A percentile compares a stretch with the other conserved stretches of the same genome.
Evolutionary conservation across 768 basidiomycete genomes (phyloP).

Genomic region (Mrakia frigida): DNA sequence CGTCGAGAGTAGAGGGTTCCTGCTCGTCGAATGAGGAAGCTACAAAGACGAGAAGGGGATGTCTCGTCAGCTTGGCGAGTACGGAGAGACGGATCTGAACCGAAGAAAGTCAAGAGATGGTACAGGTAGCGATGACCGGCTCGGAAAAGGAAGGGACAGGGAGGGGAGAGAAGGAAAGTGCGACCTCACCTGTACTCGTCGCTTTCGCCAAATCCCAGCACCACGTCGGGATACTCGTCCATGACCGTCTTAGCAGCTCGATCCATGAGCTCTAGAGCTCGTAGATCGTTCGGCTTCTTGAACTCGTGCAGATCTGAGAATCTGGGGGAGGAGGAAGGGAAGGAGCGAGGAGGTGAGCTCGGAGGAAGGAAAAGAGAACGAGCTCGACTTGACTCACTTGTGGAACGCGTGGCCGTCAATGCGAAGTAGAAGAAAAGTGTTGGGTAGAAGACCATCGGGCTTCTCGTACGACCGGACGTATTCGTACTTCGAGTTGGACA

Average conservation of each 20-base stretch:
- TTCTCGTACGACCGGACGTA: constrained; percentile 88
- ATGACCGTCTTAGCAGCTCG: constrained; percentile 74
- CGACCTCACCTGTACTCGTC: constrained; percentile 64
- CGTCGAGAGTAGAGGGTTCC: constrained; percentile 79
- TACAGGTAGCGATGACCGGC: not conserved
- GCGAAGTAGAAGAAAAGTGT: constrained; percentile 75
- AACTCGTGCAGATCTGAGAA: constrained; percentile 81
- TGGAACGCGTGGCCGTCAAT: constrained; percentile 93
- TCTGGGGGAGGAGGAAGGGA: constrained; percentile 46
- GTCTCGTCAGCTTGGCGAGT: too few relatives aligned
- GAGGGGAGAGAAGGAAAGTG: not conserved
- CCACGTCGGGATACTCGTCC: constrained; percentile 73
- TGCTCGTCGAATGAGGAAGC: constrained; percentile 76
- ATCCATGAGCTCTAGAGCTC: constrained; percentile 87
- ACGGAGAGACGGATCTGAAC: too few relatives aligned
- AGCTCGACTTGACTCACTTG: constrained; percentile 54
- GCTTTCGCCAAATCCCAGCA: constrained; percentile 89
- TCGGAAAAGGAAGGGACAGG: not conserved
- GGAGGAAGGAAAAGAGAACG: not conserved
- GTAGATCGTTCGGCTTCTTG: constrained; percentile 82
- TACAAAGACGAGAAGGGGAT: constrained; percentile 41
- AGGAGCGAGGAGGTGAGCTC: not conserved
- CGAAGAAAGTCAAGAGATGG: too few relatives aligned
- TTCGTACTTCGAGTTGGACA: constrained; percentile 90
- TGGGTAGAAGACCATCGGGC: constrained; percentile 75